phyloP scores from a whole-genome alignment of 352 stramenopile species.

The Phytopythium chamaehyphon region DNA sequence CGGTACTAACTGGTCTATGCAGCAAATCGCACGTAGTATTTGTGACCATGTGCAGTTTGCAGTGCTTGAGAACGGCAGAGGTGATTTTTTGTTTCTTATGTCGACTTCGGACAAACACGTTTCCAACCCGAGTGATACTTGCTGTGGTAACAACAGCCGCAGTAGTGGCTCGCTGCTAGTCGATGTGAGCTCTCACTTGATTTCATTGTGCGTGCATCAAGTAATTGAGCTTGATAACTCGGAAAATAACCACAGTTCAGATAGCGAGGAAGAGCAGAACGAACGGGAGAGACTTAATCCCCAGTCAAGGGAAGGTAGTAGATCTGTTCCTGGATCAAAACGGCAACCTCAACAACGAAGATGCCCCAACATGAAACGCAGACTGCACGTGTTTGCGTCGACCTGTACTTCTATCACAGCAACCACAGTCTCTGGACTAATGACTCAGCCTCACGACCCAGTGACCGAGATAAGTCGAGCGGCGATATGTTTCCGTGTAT shows the following conservation, averaged over 20 bases:
- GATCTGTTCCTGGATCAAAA: not conserved
- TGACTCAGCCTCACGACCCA: not conserved
- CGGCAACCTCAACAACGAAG: not conserved
- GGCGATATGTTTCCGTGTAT: conserved; percentile 30
- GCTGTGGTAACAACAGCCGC: not conserved
- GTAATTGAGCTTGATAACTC: conserved; percentile 14
- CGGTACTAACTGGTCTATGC: conserved; percentile 69
- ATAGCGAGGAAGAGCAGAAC: not conserved
- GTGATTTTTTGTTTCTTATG: conserved; percentile 53
- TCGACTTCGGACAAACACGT: conserved; percentile 9
- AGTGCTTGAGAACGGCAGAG: conserved; percentile 21
- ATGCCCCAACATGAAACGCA: conserved; percentile 13
- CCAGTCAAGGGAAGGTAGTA: not conserved
- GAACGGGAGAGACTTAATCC: not conserved
- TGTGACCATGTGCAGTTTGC: conserved; percentile 59
- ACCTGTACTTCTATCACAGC: conserved; percentile 7
- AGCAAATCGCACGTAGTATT: conserved; percentile 55
- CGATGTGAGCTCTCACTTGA: conserved; percentile 12
- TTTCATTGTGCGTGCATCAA: conserved; percentile 44
- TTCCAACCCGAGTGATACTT: conserved; percentile 7
- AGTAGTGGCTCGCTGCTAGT: conserved; percentile 18
- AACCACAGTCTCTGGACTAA: not conserved
- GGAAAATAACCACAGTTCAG: not conserved
- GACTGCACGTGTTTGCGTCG: conserved; percentile 32
- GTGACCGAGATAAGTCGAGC: conserved; percentile 1